Conservation (phyloP, 1,284 basidiomycete genomes). For the Pseudozyma hubeiensis region DNA sequence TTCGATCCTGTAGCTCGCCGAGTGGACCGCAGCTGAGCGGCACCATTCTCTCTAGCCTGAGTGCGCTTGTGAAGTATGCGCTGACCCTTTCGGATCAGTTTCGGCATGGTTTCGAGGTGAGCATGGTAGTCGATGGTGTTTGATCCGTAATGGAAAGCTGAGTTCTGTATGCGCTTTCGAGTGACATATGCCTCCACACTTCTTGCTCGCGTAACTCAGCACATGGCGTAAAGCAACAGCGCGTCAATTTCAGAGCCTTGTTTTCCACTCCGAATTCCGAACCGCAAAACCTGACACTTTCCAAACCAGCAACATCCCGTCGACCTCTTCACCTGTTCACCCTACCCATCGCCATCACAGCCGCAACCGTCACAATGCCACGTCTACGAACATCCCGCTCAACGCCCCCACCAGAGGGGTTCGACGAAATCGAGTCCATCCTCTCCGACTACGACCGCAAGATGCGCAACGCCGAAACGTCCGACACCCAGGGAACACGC, state of each 20-base stretch:
- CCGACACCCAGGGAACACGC: constrained; percentile 96
- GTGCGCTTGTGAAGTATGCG: constrained; percentile 39
- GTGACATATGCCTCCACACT: constrained; percentile 22
- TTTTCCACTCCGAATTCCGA: constrained; percentile 18
- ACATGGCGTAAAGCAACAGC: constrained; percentile 15
- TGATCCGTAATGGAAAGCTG: constrained; percentile 7
- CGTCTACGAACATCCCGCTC: constrained; percentile 94
- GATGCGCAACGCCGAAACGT: constrained; percentile 78
- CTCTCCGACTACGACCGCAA: constrained; percentile 67
- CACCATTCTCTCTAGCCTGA: constrained; percentile 22
- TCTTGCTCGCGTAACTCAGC: too few species aligned
- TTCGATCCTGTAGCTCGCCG: not conserved
- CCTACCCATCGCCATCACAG: not conserved
- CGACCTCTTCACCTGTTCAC: too few species aligned
- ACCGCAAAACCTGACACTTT: not conserved
- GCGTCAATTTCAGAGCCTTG: constrained; percentile 4
- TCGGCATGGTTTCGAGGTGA: constrained; percentile 29
- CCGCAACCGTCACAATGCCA: constrained; percentile 76
- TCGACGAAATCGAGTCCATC: constrained; percentile 85
- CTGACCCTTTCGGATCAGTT: constrained; percentile 48
- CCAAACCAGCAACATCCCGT: not conserved
- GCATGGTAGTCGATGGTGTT: not conserved
- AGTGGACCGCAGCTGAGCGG: not conserved
- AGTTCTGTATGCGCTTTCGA: constrained; percentile 6
- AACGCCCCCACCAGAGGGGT: constrained; percentile 95